Percentiles rank a stretch among this genome's conserved stretches.
These are phyloP conservation scores for Rhinocladiella similis DNA, from an alignment of 2,329 filamentous ascomycete species.

Conservation along the genomic window DNA sequence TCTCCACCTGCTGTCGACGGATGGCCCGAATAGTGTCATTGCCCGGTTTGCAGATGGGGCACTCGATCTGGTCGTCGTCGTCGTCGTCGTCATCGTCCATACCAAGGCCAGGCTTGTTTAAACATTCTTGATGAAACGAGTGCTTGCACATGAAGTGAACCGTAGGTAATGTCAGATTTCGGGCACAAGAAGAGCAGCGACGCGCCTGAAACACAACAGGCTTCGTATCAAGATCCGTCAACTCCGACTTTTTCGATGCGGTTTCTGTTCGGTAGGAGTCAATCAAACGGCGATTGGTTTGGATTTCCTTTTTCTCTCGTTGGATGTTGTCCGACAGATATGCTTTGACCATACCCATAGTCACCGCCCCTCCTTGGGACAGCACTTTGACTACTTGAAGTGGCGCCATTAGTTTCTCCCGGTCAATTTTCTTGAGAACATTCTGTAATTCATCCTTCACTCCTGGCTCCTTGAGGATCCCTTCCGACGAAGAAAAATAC, in stretches of 20 bases:
- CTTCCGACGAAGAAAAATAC: constrained; percentile 85
- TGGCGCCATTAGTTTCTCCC: constrained; percentile 89
- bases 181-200: constrained; percentile 79
- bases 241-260: constrained; percentile 73
- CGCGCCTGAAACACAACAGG: constrained; percentile 89
- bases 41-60: constrained; percentile 77
- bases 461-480: constrained; percentile 81
- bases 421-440: constrained; percentile 82
- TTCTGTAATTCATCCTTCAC: constrained; percentile 70
- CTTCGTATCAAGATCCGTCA: constrained; percentile 73
- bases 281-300: constrained; percentile 77
- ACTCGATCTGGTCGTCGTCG: constrained; percentile 69
- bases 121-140: constrained; percentile 88
- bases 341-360: constrained; percentile 94
- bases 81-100: constrained; percentile 41
- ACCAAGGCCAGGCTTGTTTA: constrained; percentile 55
- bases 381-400: constrained; percentile 95
- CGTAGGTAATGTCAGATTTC: constrained; percentile 77
- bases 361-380: constrained; percentile 76
- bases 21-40: constrained; percentile 90
- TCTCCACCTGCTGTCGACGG: constrained; percentile 80
- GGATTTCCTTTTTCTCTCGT: constrained; percentile 83
- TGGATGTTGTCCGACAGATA: constrained; percentile 89
- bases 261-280: constrained; percentile 83
- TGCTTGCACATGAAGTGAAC: constrained; percentile 98